Conservation (phyloP, 768 basidiomycete species). For the Lentinula raphanica region DNA sequence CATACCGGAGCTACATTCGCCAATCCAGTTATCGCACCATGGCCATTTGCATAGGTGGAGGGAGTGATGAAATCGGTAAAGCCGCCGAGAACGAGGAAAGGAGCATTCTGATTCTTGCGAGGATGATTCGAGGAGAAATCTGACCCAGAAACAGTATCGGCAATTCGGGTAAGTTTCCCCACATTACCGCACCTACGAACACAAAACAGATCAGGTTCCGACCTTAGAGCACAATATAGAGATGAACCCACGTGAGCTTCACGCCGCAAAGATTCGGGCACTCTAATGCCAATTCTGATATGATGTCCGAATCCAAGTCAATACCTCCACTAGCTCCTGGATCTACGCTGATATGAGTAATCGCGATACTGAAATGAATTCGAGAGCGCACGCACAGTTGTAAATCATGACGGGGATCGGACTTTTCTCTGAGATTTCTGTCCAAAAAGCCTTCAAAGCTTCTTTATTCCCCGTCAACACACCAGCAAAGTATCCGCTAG, state of each 20-base stretch:
- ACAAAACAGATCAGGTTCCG: conserved; percentile 3
- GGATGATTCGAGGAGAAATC: conserved; percentile 50
- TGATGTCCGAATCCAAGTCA: conserved; percentile 85
- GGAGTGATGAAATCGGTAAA: conserved; percentile 81
- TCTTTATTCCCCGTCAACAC: conserved; percentile 52
- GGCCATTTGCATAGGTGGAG: conserved; percentile 63
- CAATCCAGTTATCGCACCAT: conserved; percentile 89
- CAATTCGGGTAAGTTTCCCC: conserved; percentile 84
- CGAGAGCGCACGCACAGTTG: conserved; percentile 57
- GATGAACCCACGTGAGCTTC: conserved; percentile 72
- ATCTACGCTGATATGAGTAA: conserved; percentile 37
- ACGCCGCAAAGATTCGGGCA: conserved; percentile 80
- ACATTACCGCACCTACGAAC: conserved; percentile 76
- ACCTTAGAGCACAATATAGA: conserved; percentile 8
- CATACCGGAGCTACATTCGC: conserved; percentile 76
- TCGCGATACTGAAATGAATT: background rate
- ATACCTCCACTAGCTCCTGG: conserved; percentile 87
- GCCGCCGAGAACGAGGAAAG: conserved; percentile 84
- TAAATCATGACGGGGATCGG: conserved; percentile 87
- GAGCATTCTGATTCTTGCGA: conserved; percentile 57
- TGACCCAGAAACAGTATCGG: conserved; percentile 54
- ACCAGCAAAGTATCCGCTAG: conserved; percentile 84
- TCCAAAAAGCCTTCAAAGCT: conserved; percentile 76
- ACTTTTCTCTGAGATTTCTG: conserved; percentile 71
- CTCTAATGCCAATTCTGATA: conserved; percentile 71